phyloP scores from a whole-genome alignment of 495 filamentous ascomycete species.

The Neurospora sp. region DNA sequence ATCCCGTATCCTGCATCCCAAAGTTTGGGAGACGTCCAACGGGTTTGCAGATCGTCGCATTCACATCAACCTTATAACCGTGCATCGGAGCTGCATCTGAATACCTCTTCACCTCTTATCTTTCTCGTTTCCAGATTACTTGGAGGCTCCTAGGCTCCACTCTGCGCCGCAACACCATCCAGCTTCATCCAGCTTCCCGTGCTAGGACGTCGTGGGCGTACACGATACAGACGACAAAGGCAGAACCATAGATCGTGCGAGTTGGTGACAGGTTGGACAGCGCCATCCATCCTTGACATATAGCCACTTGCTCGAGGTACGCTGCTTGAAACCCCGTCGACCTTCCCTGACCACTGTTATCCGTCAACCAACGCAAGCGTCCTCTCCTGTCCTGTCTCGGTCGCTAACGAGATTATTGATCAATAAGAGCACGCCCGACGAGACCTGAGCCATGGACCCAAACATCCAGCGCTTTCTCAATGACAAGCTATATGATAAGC shows the following conservation, averaged over 20 bases:
- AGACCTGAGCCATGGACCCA: slow-evolving; percentile 58
- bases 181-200: neutral
- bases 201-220: neutral
- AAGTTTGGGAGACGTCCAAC: neutral
- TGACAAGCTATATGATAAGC: slow-evolving; percentile 96
- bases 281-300: neutral
- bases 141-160: neutral
- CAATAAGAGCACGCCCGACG: neutral
- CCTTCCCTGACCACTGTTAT: neutral
- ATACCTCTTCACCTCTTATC: neutral
- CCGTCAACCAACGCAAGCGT: neutral
- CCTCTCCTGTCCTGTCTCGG: neutral
- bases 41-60: neutral
- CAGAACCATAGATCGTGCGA: neutral
- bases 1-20: neutral
- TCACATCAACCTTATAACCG: neutral
- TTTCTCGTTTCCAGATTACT: neutral
- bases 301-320: neutral
- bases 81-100: neutral
- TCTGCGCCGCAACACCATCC: neutral
- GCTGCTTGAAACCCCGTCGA: neutral
- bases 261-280: neutral
- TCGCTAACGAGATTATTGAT: neutral
- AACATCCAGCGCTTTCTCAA: slow-evolving; percentile 83
- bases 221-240: neutral